Evolutionary conservation across 768 basidiomycete species (phyloP), one percentile per base, ranked within the genome.

Genomic region (Podaxis sp.): DNA sequence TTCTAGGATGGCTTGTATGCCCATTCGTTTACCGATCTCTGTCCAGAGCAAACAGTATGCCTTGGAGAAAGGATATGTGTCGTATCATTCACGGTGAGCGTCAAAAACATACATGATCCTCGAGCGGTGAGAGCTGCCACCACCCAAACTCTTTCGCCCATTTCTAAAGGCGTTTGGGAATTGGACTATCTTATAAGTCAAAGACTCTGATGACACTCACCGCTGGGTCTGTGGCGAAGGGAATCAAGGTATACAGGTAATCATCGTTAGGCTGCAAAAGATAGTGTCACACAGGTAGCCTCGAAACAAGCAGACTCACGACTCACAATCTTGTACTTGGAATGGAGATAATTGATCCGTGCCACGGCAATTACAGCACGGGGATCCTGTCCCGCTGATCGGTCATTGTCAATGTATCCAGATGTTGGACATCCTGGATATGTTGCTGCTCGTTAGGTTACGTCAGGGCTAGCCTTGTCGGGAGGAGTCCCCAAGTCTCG

Each of bases 11-110:
- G 78, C 75, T 50, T 71, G 65, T 52, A 85, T 83, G 5, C 74
- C 71, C 83, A 85, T 83, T 53, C 76, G 70, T 41, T 68, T 66
- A 2, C 82, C 82, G 11, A 84, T 75, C 63, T 83, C 81, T 0
- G 49, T 48, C 82, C 82, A 85, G 64, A 77, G 78, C 0, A 78
- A 68, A 58, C 72, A 82, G 28, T 66, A 74, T 11, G 82, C 78
- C 52, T 83, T 71, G 6, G 20, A 48, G 22, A 11, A 4, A 37
- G 10, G 10, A 15, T 38, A 22, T 55, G 52, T 10, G 5, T 10
- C 20, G 15, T 13, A 4, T n/a, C 1, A 17, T n/a, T 6, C 1
- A 13, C 3, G 8, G 33, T 12, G 20, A 22, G 20, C 12, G 1
- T 36, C 5, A 2, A 22, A 8, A 26, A 46, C 60, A 7, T 22